Evolutionary conservation across 108 stramenopile genomes (phyloP).

Genomic region (Cyclostephanos invisitatus): DNA sequence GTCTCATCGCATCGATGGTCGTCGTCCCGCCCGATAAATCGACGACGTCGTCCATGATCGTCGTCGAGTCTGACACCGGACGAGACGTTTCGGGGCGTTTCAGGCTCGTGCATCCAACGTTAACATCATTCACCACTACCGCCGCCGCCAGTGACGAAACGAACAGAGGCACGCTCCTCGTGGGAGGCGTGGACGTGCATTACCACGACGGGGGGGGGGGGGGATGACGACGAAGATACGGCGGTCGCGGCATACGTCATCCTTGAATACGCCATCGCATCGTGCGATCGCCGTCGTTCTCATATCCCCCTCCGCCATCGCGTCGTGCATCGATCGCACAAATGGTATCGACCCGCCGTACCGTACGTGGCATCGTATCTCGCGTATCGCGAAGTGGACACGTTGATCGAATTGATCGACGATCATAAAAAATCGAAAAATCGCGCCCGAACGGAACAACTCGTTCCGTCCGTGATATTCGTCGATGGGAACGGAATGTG

Average conservation of each 20-base stretch:
- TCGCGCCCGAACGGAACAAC: slow-evolving; percentile 37
- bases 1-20: slow-evolving; percentile 41
- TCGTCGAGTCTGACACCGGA: too few species aligned
- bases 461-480: slow-evolving; percentile 56
- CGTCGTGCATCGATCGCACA: slow-evolving; percentile 54
- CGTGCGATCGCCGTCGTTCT: too few species aligned
- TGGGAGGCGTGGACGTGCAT: slow-evolving; percentile 74
- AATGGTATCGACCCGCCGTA: slow-evolving; percentile 32
- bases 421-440: too few species aligned
- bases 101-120: neutral
- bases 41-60: neutral
- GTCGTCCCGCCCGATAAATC: slow-evolving; percentile 15
- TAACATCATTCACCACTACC: slow-evolving; percentile 1
- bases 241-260: slow-evolving; percentile 71
- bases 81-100: neutral
- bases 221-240: slow-evolving; percentile 18
- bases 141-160: neutral
- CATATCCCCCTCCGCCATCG: too few species aligned
- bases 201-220: slow-evolving; percentile 31
- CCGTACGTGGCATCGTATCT: slow-evolving; percentile 61
- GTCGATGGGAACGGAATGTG: slow-evolving; percentile 69
- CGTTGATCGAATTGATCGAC: slow-evolving; percentile 55
- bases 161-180: slow-evolving; percentile 24
- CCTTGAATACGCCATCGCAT: slow-evolving; percentile 34
- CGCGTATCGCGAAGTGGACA: slow-evolving; percentile 69